Percentiles rank a stretch among this genome's conserved stretches.
phyloP scores from a whole-genome alignment of 139 green algal genomes.

The Ulvella scutata region DNA sequence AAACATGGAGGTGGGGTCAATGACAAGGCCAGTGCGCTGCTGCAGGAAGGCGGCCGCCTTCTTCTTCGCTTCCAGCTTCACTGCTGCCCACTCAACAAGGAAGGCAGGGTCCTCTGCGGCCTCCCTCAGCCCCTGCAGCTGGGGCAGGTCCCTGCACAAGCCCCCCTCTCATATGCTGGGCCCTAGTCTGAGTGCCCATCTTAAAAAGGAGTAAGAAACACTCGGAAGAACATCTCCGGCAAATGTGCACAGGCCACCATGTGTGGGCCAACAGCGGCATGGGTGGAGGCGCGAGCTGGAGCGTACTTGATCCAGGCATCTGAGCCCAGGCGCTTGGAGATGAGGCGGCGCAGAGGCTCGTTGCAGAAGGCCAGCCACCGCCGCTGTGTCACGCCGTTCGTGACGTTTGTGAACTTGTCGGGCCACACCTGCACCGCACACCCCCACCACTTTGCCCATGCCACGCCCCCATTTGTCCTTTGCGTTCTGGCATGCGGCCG shows the following conservation, averaged over 20 bases:
- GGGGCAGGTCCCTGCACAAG: neutral
- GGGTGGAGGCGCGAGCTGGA: conserved; percentile 8
- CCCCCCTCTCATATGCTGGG: too few species aligned
- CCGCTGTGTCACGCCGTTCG: conserved; percentile 94
- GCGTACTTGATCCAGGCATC: conserved; percentile 83
- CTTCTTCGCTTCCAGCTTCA: conserved; percentile 78
- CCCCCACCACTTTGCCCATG: too few species aligned
- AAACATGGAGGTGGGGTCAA: conserved; percentile 67
- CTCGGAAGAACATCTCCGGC: neutral
- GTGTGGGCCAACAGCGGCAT: conserved; percentile 2
- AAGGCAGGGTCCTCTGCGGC: conserved; percentile 67
- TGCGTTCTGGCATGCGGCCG: too few species aligned
- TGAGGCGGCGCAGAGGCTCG: conserved; percentile 65
- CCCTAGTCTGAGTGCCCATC: neutral
- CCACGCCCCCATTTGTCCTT: too few species aligned
- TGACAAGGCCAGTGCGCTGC: conserved; percentile 40
- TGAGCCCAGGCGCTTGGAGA: conserved; percentile 71
- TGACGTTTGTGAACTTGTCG: conserved; percentile 99
- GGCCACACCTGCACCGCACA: conserved; percentile 44
- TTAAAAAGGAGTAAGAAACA: too few species aligned
- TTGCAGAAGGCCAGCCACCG: conserved; percentile 97
- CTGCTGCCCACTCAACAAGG: conserved; percentile 58
- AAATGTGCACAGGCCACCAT: neutral
- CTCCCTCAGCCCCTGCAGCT: conserved; percentile 37
- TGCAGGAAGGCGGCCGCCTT: conserved; percentile 55